A percentile compares a stretch with the other conserved stretches of the same genome.
Evolutionary conservation across 2,329 filamentous ascomycete genomes (phyloP).

Genomic region (Celoporthe dispersa): DNA sequence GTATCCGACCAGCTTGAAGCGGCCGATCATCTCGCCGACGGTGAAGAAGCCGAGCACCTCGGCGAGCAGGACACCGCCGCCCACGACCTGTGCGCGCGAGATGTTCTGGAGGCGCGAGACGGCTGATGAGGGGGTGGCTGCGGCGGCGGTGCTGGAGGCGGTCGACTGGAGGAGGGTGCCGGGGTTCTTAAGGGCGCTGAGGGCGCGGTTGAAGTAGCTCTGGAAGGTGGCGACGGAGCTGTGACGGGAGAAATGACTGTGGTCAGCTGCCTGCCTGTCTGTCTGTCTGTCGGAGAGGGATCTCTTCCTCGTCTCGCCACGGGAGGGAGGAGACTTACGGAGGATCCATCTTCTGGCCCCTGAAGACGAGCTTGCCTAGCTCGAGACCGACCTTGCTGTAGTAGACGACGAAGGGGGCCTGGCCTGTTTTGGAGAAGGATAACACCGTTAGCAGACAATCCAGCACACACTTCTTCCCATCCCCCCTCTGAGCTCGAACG

Average conservation of each 20-base stretch:
- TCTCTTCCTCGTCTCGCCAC: neutral
- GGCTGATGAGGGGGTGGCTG: slow-evolving; percentile 45
- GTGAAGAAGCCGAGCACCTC: slow-evolving; percentile 98
- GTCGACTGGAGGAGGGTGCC: slow-evolving; percentile 59
- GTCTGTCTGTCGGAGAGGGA: neutral
- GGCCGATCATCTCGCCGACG: slow-evolving; percentile 93
- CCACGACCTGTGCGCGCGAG: slow-evolving; percentile 70
- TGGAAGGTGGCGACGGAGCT: slow-evolving; percentile 85
- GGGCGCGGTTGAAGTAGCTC: slow-evolving; percentile 77
- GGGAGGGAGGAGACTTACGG: slow-evolving; percentile 70
- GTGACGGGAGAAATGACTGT: slow-evolving; percentile 12
- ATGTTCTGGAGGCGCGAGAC: slow-evolving; percentile 65
- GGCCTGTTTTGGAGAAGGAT: slow-evolving; percentile 57
- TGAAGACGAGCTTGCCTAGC: slow-evolving; percentile 84
- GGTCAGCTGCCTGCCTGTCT: slow-evolving; percentile 6
- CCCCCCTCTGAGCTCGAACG: too few species aligned
- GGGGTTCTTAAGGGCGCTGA: slow-evolving; percentile 74
- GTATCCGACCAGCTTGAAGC: slow-evolving; percentile 95
- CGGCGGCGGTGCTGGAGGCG: slow-evolving; percentile 56
- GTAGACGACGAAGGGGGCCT: slow-evolving; percentile 86
- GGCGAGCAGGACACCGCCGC: slow-evolving; percentile 77
- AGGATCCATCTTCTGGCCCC: slow-evolving; percentile 87
- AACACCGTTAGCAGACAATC: slow-evolving; percentile 7
- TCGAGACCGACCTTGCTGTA: slow-evolving; percentile 90
- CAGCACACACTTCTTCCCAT: neutral